Conservation (phyloP, 495 filamentous ascomycete genomes). For the Talaromyces thailandensis region DNA sequence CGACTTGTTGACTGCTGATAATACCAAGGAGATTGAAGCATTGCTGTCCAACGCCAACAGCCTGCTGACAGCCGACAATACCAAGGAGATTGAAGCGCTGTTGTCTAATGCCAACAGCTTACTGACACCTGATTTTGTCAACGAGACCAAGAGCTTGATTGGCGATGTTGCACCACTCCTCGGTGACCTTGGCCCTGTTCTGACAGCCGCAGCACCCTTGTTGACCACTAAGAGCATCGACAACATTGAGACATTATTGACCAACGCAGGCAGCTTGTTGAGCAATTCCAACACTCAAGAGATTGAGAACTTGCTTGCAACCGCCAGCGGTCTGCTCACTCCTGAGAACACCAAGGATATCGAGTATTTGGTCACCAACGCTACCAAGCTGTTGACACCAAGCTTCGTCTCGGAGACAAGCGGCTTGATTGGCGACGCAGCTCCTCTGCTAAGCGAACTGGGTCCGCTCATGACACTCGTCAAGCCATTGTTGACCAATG, state of each 20-base stretch:
- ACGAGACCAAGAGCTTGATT: slow-evolving; percentile 31
- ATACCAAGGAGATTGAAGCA: slow-evolving; percentile 30
- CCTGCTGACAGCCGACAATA: slow-evolving; percentile 25
- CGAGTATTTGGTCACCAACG: slow-evolving; percentile 23
- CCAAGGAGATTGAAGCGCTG: slow-evolving; percentile 29
- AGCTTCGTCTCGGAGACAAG: slow-evolving; percentile 34
- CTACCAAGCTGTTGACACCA: slow-evolving; percentile 29
- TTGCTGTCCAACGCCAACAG: slow-evolving; percentile 26
- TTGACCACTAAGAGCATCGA: slow-evolving; percentile 25
- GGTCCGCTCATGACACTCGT: slow-evolving; percentile 23
- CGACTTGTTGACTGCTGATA: slow-evolving; percentile 24
- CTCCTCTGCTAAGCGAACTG: slow-evolving; percentile 21
- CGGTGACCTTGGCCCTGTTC: slow-evolving; percentile 30
- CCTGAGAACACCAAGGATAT: slow-evolving; percentile 17
- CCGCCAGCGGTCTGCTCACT: slow-evolving; percentile 22
- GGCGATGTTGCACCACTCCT: slow-evolving; percentile 29
- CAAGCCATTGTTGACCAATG: slow-evolving; percentile 13
- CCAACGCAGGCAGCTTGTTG: slow-evolving; percentile 32
- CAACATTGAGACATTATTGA: slow-evolving; percentile 25
- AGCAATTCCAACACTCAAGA: slow-evolving; percentile 30
- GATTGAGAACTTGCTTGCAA: slow-evolving; percentile 24
- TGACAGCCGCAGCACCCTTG: slow-evolving; percentile 30
- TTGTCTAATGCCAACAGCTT: slow-evolving; percentile 31
- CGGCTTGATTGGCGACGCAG: slow-evolving; percentile 24
- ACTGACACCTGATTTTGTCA: slow-evolving; percentile 29